Evolutionary conservation across 331 rosid genomes (phyloP), one percentile per base, ranked within the genome.

Genomic region (Stylosanthes scabra): DNA sequence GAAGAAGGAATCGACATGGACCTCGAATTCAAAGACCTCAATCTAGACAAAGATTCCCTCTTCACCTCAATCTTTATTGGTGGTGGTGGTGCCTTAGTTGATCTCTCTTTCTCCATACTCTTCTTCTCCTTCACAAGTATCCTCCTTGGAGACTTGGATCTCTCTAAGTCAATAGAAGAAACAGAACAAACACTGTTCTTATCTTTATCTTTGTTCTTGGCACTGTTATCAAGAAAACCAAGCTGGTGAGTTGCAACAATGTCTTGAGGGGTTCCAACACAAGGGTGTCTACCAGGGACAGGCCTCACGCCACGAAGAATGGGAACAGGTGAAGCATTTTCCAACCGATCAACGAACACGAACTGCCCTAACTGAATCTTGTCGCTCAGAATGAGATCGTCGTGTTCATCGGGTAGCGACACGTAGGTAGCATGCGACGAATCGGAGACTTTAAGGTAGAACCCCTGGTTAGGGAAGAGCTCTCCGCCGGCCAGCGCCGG

Each of bases 331-430:
- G 96, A 88, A 29, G 93, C 89, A 29, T 93, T 77, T 55, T 87
- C 93, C 34, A 93, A 79, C 51, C 97, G 88, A 68, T 93, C 98
- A 51, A 88, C 90, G 66, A 90, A 95, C 72, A 93, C 85, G 60
- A 93, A 93, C 88, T 93, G 98, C 71, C 98, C 98, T 81, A 93
- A 64, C 74, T 90, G 98, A 71, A 93, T 93, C 85, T 93, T 90
- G 63, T 93, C 98, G 69, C 97, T 93, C 4, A 87, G 89, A 83
- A 93, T 93, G 20, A 93, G 87, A 87, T 93, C 98, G 68, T 89
- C 96, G 62, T 93, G 90, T 50, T 90, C 98, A 81, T 93, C 97
- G 70, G 92, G 98, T 0, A 93, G 77, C 52, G 98, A 93, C 1
- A 93, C 98, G 50, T 90, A 93, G 2, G 98, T 88, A 14, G 98